Conservation (phyloP, 495 filamentous ascomycete species). For the Tuber borchii region DNA sequence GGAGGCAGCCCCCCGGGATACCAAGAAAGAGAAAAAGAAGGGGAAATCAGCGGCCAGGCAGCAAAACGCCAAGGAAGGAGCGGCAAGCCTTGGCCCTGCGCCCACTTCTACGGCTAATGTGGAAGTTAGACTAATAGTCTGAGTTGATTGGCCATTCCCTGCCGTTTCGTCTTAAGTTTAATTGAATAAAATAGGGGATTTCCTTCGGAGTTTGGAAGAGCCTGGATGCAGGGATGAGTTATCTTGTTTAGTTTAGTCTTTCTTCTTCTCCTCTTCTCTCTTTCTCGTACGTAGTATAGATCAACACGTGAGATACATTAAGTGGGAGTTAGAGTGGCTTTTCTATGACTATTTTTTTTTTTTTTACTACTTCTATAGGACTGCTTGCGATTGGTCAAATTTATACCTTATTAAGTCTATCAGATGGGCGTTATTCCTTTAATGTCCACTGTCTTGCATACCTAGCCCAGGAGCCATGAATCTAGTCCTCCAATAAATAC, state of each 20-base stretch:
- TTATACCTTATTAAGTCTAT: neutral
- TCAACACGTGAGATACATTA: neutral
- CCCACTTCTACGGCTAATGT: neutral
- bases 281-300: neutral
- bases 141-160: neutral
- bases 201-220: neutral
- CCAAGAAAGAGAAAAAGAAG: constrained; percentile 53
- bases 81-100: neutral
- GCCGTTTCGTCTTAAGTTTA: neutral
- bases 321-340: neutral
- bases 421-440: neutral
- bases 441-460: neutral
- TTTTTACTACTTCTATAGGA: neutral
- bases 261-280: neutral
- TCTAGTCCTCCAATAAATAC: neutral
- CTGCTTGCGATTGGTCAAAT: neutral
- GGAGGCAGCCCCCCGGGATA: constrained; percentile 48
- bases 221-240: neutral
- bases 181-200: neutral
- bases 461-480: neutral
- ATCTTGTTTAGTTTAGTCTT: neutral
- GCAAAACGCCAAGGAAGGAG: constrained; percentile 22
- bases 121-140: constrained; percentile 16
- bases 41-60: constrained; percentile 49
- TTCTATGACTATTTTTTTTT: neutral